A percentile compares a stretch with the other conserved stretches of the same genome.
Conservation (phyloP, 2,329 filamentous ascomycete genomes). For the Calycina herbarum region DNA sequence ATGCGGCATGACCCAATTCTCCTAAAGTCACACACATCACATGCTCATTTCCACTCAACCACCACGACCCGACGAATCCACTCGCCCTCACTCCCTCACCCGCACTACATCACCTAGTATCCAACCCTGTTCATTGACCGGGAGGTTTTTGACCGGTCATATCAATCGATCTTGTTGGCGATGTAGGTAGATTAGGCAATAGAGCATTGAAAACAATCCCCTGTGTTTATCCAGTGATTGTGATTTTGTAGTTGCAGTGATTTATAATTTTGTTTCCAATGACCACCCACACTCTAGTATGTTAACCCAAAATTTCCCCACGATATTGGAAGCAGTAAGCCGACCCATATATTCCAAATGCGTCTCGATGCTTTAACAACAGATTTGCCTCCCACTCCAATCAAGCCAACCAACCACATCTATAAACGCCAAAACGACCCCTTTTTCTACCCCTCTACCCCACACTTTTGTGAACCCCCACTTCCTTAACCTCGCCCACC, state of each 20-base stretch:
- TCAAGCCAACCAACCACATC: slow-evolving; percentile 9
- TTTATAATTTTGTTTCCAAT: background rate
- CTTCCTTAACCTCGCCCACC: slow-evolving; percentile 51
- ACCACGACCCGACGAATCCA: slow-evolving; percentile 21
- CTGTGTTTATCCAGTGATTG: background rate
- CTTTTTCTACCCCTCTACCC: slow-evolving; percentile 11
- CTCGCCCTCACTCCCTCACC: slow-evolving; percentile 33
- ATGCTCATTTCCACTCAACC: slow-evolving; percentile 26
- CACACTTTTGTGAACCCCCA: slow-evolving; percentile 3
- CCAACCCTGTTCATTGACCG: slow-evolving; percentile 27
- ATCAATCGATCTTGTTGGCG: slow-evolving; percentile 29
- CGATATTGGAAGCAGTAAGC: background rate
- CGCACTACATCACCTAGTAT: slow-evolving; percentile 19
- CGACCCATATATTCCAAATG: background rate
- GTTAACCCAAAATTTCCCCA: background rate
- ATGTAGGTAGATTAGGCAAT: slow-evolving; percentile 33
- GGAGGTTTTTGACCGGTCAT: slow-evolving; percentile 24
- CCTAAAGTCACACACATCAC: slow-evolving; percentile 34
- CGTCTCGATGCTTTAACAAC: background rate
- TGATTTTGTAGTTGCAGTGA: background rate
- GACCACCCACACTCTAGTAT: background rate
- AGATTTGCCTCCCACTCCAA: background rate
- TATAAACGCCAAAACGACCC: slow-evolving; percentile 10
- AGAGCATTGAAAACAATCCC: slow-evolving; percentile 24
- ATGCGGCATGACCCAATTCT: slow-evolving; percentile 40